Base-by-base conservation (phyloP, 2,329 filamentous ascomycete species). In the Metarhizium humberi region DNA sequence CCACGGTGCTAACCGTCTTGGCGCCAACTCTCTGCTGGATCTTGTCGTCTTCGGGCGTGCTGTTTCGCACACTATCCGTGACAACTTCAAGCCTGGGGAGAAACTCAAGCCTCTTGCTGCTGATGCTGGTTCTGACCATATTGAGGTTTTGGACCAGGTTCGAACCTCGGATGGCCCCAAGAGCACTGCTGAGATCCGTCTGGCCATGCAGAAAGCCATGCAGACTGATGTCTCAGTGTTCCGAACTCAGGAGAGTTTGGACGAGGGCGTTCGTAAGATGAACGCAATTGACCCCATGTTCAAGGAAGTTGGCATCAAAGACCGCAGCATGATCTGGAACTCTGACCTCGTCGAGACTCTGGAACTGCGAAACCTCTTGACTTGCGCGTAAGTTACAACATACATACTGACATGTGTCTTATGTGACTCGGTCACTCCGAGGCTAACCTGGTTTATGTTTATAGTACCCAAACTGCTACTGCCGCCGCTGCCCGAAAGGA, bases 291-390 rank as follows among this genome's bases (percentile, higher is more conserved):
- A 97, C 71, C 74, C 81, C 65, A 81, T 78, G 66, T 97, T 88
- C 76, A 75, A 79, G 65, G 80, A 96, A 68, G 87, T 97, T 64
- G 90, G 90, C 68, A 96, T 90, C 77, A 95, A 96, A 84, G 92
- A 97, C 75, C 88, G 94, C 74, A 95, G 90, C 81, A 96, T 97
- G 92, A 97, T 97, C 79, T 97, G 92, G 92, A 97, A 97, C 85
- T 91, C 89, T 29, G 92, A 97, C 69, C 84, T 97, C 43, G 90
- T 96, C 59, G 92, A 97, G 81, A 95, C 92, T 7, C 84, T 99
- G 55, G 94, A 99, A 77, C 80, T 97, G 68, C 84, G 92, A 69
- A 99, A 99, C 75, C 75, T 99, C 67, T 78, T 99, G 70, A 97
- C 94, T 67, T 97, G 94, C 85, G 92, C 92, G 84, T 90, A 85